Evolutionary conservation across 1,284 basidiomycete genomes (phyloP).

Genomic region (Meripilus lineatus): DNA sequence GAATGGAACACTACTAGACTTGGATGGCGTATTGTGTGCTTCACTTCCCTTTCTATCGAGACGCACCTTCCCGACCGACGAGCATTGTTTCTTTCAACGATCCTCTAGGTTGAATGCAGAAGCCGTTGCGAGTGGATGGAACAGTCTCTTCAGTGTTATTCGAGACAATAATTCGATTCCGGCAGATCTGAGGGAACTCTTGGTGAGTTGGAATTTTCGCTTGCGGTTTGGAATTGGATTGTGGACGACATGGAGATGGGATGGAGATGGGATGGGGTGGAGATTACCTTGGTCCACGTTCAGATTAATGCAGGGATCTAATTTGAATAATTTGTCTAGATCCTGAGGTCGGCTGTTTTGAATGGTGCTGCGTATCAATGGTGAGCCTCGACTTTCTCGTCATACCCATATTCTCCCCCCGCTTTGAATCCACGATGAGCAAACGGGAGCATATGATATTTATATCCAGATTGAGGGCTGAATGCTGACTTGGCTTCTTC

Average conservation of each 20-base stretch:
- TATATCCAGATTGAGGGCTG: too few species aligned
- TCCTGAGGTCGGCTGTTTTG: background rate
- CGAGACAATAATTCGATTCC: conserved; percentile 22
- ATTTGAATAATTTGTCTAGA: background rate
- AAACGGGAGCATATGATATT: too few species aligned
- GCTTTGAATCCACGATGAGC: too few species aligned
- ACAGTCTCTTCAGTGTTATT: conserved; percentile 17
- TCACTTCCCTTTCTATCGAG: background rate
- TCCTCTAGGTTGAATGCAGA: conserved; percentile 14
- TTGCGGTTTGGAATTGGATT: too few species aligned
- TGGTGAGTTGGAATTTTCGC: conserved; percentile 20
- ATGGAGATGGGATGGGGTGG: too few species aligned
- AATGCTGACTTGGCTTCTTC: background rate
- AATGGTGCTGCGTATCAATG: background rate
- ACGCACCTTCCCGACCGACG: background rate
- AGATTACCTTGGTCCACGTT: too few species aligned
- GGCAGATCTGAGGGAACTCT: conserved; percentile 23
- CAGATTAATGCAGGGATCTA: too few species aligned
- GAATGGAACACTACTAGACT: conserved; percentile 16
- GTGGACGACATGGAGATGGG: too few species aligned
- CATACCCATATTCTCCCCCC: too few species aligned
- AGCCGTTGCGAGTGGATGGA: conserved; percentile 20
- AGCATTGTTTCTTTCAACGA: background rate
- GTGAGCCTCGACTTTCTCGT: too few species aligned
- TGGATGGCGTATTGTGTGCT: conserved; percentile 21